Evolutionary conservation across 805 yeast genomes (phyloP), one percentile per base, ranked within the genome.

Genomic region (Nadsonia fulvescens): DNA sequence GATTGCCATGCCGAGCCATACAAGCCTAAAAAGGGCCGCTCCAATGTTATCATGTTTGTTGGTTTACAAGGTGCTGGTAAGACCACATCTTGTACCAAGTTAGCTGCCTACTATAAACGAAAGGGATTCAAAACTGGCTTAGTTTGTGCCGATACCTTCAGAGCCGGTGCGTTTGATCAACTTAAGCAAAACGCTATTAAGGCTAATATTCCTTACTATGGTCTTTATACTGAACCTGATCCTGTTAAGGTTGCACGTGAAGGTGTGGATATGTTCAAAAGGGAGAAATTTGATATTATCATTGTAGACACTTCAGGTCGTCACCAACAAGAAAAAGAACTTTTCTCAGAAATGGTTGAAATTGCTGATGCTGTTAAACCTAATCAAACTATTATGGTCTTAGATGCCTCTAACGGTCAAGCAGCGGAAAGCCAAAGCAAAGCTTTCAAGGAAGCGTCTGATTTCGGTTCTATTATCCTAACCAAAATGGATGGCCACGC

Each of bases 111-210:
- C 47, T 89, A 89, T 48, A 86, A 82, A 44, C 68, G 83, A 44
- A 62, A 95, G 44, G 95, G 95, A 3, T 81, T 72, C 53, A 83
- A 82, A 47, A 93, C 81, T 24, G 96, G 96, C 28, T 59, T 89
- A 46, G 96, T 89, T 14, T 89, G 98, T 66, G 98, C 98, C 2
- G 98, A 89, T 58, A 89, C 98, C 15, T 89, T 86, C 62, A 72
- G 98, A 63, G 98, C 98, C 18, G 98, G 98, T 63, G 98, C 98
- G 2, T 86, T 86, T 58, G 98, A 86, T 54, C 98, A 86, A 60
- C 65, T 86, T 53, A 86, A 89, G 49, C 98, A 86, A 53, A 86
- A 86, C 51, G 96, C 98, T 13, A 81, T 86, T 29, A 79, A 81
- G 56, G 91, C 98, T 2, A 70, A 75, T 39, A 79, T 86, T 30